These are phyloP conservation scores for Hemerocallis citrina DNA, from an alignment of 106 monocot genomes.

Conservation along the genomic window DNA sequence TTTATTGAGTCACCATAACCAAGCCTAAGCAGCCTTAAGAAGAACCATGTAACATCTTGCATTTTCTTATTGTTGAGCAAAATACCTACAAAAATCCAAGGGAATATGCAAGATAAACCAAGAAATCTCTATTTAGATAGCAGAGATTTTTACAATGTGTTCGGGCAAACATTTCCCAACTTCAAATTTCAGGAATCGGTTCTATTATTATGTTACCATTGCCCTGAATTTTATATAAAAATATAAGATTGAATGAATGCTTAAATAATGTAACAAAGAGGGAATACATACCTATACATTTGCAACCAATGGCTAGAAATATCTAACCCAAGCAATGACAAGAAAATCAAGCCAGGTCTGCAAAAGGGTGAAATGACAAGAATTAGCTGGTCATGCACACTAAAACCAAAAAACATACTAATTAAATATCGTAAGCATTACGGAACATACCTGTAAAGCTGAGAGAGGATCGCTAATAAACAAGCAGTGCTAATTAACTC, in stretches of 20 bases:
- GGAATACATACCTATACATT: constrained; percentile 75
- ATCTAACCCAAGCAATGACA: constrained; percentile 79
- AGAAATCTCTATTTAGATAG: not conserved
- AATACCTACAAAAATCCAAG: too few species aligned
- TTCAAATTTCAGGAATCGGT: not conserved
- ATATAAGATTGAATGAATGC: not conserved
- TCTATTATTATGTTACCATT: not conserved
- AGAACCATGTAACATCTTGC: too few species aligned
- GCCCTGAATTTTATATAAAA: not conserved
- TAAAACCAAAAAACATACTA: constrained; percentile 1
- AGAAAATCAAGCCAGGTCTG: constrained; percentile 79
- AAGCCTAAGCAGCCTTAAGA: too few species aligned
- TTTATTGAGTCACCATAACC: too few species aligned
- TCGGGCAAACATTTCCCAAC: not conserved
- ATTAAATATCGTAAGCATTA: not conserved
- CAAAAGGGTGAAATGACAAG: constrained; percentile 4
- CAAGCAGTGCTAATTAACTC: constrained; percentile 96
- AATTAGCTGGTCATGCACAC: not conserved
- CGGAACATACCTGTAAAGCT: constrained; percentile 64
- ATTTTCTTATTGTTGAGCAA: too few species aligned
- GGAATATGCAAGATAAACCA: not conserved
- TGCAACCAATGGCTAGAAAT: constrained; percentile 97
- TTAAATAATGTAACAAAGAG: not conserved
- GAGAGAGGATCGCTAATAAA: constrained; percentile 62
- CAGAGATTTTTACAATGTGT: not conserved